Evolutionary conservation across 345 rosid genomes (phyloP).

Genomic region (Eucalyptus marginata): DNA sequence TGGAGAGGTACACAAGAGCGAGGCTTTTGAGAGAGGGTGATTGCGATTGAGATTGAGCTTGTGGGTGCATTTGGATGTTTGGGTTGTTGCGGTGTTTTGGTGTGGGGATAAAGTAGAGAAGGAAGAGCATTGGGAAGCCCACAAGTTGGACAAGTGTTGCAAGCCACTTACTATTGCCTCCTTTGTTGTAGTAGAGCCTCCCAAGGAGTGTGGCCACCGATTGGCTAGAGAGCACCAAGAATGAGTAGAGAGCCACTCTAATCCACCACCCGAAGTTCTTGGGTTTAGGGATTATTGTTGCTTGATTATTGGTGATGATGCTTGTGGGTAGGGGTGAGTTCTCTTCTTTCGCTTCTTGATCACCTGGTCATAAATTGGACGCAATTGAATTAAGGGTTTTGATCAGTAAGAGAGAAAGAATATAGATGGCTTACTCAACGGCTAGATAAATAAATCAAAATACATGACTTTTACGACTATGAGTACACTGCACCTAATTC

Average conservation of each 20-base stretch:
- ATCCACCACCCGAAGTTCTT: background rate
- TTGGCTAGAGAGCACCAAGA: conserved; percentile 14
- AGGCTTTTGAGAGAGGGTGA: conserved; percentile 4
- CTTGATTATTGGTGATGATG: background rate
- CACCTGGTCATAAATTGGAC: background rate
- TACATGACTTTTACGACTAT: background rate
- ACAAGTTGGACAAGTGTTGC: conserved; percentile 10
- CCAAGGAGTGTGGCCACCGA: conserved; percentile 16
- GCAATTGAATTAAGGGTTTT: background rate
- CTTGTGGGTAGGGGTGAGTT: background rate
- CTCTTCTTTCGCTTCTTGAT: background rate
- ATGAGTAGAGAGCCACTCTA: background rate
- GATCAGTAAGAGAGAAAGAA: background rate
- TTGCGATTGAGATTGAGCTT: background rate
- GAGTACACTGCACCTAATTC: background rate
- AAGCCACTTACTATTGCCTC: conserved; percentile 39
- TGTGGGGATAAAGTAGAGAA: conserved; percentile 3
- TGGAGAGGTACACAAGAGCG: conserved; percentile 1
- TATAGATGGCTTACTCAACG: background rate
- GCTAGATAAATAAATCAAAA: background rate
- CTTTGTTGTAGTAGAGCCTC: conserved; percentile 23
- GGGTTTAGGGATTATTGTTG: background rate
- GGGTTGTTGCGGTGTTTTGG: background rate
- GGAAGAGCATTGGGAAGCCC: conserved; percentile 29
- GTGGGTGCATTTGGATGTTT: background rate